Conservation (phyloP, 306 rosid species). For the Quillaja saponaria region DNA sequence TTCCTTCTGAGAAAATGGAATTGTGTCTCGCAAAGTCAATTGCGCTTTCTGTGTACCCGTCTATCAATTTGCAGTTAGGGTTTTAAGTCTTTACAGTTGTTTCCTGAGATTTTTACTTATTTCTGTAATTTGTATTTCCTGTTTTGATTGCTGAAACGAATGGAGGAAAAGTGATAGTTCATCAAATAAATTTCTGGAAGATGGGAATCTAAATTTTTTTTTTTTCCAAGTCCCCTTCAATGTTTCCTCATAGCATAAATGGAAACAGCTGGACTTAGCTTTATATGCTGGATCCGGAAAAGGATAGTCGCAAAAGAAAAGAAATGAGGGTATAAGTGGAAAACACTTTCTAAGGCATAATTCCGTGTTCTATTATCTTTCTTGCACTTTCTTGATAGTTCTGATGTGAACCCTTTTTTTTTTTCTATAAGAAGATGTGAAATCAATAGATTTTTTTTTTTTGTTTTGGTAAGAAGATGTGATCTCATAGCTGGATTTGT, state of each 20-base stretch:
- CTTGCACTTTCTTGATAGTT: conserved; percentile 30
- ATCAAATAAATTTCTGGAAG: not conserved
- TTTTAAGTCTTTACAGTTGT: not conserved
- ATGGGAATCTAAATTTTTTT: not conserved
- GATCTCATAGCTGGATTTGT: conserved; percentile 40
- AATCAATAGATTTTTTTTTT: too few species aligned
- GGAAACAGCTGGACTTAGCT: conserved; percentile 54
- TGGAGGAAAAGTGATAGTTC: conserved; percentile 14
- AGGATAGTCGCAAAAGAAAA: conserved; percentile 34
- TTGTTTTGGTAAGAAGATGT: conserved; percentile 22
- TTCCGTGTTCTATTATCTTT: conserved; percentile 65
- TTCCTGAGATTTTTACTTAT: not conserved
- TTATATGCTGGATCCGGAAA: conserved; percentile 64
- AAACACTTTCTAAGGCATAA: conserved; percentile 34
- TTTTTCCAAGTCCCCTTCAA: conserved; percentile 20
- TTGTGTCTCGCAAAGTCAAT: not conserved
- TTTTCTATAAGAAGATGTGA: too few species aligned
- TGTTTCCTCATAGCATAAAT: conserved; percentile 28
- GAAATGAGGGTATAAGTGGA: conserved; percentile 33
- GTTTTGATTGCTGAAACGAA: conserved; percentile 25
- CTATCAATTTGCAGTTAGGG: conserved; percentile 5
- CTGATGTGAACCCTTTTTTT: conserved; percentile 28
- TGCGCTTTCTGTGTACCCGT: not conserved
- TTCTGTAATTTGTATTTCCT: conserved; percentile 5
- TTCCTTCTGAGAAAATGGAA: not conserved